These are phyloP conservation scores for Cubamyces lactineus DNA, from an alignment of 768 basidiomycete species.

Conservation along the genomic window DNA sequence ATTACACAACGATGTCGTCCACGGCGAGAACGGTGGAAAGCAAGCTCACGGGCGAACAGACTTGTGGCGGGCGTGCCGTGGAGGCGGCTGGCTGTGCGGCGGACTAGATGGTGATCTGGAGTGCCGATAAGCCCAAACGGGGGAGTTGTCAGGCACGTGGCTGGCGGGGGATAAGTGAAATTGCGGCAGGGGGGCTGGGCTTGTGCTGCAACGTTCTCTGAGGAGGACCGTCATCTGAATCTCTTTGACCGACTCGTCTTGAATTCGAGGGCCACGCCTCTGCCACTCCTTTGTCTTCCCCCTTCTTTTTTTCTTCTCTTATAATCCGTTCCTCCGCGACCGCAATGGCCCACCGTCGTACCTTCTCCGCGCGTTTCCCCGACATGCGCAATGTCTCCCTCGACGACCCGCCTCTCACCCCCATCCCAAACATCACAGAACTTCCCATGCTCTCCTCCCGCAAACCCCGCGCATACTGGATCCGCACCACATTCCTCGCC, in stretches of 20 bases:
- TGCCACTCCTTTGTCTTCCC: slow-evolving; percentile 28
- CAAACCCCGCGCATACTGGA: slow-evolving; percentile 45
- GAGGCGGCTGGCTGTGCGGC: too few relatives aligned
- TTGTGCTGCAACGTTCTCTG: neutral
- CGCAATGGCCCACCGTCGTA: slow-evolving; percentile 36
- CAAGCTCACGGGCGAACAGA: too few relatives aligned
- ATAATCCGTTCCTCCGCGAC: slow-evolving; percentile 11
- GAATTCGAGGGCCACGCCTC: slow-evolving; percentile 21
- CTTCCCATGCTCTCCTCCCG: slow-evolving; percentile 33
- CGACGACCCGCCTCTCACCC: slow-evolving; percentile 34
- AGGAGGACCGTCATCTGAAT: neutral
- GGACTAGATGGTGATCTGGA: neutral
- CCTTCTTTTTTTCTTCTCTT: slow-evolving; percentile 2
- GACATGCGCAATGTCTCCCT: slow-evolving; percentile 31
- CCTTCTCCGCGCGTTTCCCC: slow-evolving; percentile 32
- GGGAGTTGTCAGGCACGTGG: slow-evolving; percentile 10
- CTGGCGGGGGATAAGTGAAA: slow-evolving; percentile 10
- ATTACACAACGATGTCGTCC: neutral
- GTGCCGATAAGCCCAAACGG: neutral
- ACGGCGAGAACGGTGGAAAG: neutral
- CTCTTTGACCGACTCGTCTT: neutral
- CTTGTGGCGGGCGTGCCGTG: too few relatives aligned
- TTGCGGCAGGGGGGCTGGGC: neutral
- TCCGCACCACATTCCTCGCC: slow-evolving; percentile 57
- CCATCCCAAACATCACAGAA: slow-evolving; percentile 32